phyloP scores from a whole-genome alignment of 192 early-diverging fungal genomes.

The Phycomyces nitens region DNA sequence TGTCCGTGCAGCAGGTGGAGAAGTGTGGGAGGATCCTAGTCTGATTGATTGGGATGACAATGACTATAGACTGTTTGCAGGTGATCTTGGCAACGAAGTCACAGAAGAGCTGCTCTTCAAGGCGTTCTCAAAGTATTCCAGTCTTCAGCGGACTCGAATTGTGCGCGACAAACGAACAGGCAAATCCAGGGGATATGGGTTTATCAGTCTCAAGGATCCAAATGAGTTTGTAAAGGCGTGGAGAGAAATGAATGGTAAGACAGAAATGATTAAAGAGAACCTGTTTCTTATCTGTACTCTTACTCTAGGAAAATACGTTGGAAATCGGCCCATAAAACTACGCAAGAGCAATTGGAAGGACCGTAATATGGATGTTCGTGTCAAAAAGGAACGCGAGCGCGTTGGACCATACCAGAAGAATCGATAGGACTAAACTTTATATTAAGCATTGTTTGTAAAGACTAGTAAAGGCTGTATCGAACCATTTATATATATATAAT shows the following conservation, averaged over 20 bases:
- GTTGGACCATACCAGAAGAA: conserved; percentile 35
- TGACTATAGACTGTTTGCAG: conserved; percentile 91
- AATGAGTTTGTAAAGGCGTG: conserved; percentile 90
- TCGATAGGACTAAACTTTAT: conserved; percentile 10
- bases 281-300: background rate
- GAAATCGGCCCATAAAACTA: conserved; percentile 90
- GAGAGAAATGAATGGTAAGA: conserved; percentile 90
- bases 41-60: conserved; percentile 85
- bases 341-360: conserved; percentile 93
- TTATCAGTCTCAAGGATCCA: conserved; percentile 87
- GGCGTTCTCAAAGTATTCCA: conserved; percentile 83
- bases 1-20: conserved; percentile 82
- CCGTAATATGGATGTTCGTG: conserved; percentile 70
- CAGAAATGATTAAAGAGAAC: background rate
- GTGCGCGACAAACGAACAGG: conserved; percentile 79
- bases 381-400: conserved; percentile 41
- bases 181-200: conserved; percentile 92
- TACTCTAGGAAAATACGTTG: conserved; percentile 85
- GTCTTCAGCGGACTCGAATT: conserved; percentile 77
- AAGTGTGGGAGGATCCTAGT: conserved; percentile 89
- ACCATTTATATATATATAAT: no score
- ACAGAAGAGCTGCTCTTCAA: conserved; percentile 76
- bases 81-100: conserved; percentile 93
- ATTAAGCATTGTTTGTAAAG: background rate
- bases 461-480: no score